Evolutionary conservation across 2,329 filamentous ascomycete species (phyloP), one percentile per base, ranked within the genome.

Genomic region (Cordyceps militaris): DNA sequence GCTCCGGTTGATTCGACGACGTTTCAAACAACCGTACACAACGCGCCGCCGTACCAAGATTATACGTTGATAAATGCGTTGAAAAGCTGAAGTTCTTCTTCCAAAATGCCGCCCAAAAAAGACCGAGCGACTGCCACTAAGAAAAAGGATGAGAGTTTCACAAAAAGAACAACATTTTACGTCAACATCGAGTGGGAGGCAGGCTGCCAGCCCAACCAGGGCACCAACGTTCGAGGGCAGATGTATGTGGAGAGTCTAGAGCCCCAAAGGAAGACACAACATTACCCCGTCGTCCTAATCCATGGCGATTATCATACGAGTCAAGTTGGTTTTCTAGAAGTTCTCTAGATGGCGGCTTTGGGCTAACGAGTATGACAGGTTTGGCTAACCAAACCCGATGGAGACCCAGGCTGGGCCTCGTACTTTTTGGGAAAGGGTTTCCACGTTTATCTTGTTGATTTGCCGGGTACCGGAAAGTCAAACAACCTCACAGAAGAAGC

Each of bases 301-400:
- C 72, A 74, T 30, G 72, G 69, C 14, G 70, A 73, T 30, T 70
- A 64, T 19, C 70, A 73, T 49, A 69, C 68, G 42, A 69, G 70
- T 7, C 63, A 70, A 61, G 70, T 71, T 56, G 48, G 63, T 48
- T 24, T 9, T 9, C 2, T 34, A 11, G 21, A 32, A 13, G 46
- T 44, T 2, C 10, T 21, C 4, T 4, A 21, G 28, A 28, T 43
- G 16, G 5, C 24, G 24, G 16, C 34, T 16, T 14, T n/a, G 23
- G 14, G 32, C 34, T 34, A 32, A 24, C n/a, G 4, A 57, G 3
- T 42, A 56, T 10, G 34, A 48, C 50, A 74, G 71, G 64, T 73
- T 49, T 77, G 71, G 70, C 63, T 75, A 14, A 73, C 73, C 38
- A 81, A 77, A 19, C 77, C 79, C 6, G 76, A 80, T 56, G 71